These are phyloP conservation scores for Eragrostis curvula DNA, from an alignment of 176 grass and related monocot genomes.

Conservation along the genomic window DNA sequence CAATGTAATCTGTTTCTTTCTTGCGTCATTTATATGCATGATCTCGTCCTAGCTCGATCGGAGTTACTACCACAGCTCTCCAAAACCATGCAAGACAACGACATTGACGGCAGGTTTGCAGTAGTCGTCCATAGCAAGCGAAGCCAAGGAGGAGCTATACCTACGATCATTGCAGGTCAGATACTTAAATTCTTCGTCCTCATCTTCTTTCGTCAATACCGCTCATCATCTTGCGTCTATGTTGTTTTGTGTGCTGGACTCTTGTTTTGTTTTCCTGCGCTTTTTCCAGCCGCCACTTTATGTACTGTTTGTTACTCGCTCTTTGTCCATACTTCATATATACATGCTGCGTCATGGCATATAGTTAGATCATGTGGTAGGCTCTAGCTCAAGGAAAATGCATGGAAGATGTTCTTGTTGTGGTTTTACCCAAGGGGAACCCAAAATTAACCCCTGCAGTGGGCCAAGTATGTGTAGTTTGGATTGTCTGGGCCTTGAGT, in stretches of 20 bases:
- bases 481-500: slow-evolving; percentile 58
- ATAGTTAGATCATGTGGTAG: background rate
- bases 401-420: slow-evolving; percentile 8
- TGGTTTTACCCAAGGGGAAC: slow-evolving; percentile 38
- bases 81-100: slow-evolving; percentile 18
- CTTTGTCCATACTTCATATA: slow-evolving; percentile 23
- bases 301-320: slow-evolving; percentile 1
- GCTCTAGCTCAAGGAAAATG: background rate
- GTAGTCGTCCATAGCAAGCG: background rate
- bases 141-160: slow-evolving; percentile 31
- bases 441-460: slow-evolving; percentile 43
- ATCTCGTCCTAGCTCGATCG: slow-evolving; percentile 37
- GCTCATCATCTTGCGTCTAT: slow-evolving; percentile 26
- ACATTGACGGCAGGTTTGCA: slow-evolving; percentile 20
- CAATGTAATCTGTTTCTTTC: background rate
- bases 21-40: slow-evolving; percentile 39
- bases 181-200: slow-evolving; percentile 45
- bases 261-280: slow-evolving; percentile 39
- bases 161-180: slow-evolving; percentile 63
- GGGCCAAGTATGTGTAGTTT: slow-evolving; percentile 56
- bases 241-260: slow-evolving; percentile 21
- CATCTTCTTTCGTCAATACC: slow-evolving; percentile 19
- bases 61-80: slow-evolving; percentile 29
- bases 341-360: slow-evolving; percentile 30
- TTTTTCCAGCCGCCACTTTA: slow-evolving; percentile 22